Base-by-base conservation (phyloP, 352 stramenopile species). In the Saprolegnia parasitica region DNA sequence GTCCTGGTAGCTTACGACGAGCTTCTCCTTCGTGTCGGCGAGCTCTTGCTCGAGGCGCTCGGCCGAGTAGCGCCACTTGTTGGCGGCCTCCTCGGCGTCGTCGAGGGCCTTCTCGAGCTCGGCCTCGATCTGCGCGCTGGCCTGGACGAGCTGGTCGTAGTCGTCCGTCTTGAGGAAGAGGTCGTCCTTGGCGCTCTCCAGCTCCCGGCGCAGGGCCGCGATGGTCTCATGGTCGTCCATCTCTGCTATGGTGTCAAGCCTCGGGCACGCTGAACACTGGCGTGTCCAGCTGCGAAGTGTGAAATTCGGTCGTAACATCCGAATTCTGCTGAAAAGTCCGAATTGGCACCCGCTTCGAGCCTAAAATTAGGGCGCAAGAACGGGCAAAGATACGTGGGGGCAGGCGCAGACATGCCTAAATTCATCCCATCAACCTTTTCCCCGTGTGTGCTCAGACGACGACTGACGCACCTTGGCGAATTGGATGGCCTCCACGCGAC, bases 131-230 rank as follows among this genome's bases (percentile, higher is more conserved):
- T 49, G 24, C n/a, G 42, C 39, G 39, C 50, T 63, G 26, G 63
- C 63, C 9, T 35, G 26, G n/a, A 70, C 63, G 20, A 70, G 63
- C 26, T 70, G n/a, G 54, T 70, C 37, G 54, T 70, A 70, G 18
- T 70, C 63, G 63, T 70, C 63, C 46, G 63, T 62, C 47, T 70
- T 70, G 26, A 70, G 54, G 5, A 62, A 52, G 29, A 70, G 63
- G n/a, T 70, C 63, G 21, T 70, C 63, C 63, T 61, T 70, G 2
- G 52, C 63, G 42, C 45, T 52, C 21, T 70, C 63, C 3, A 70
- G 39, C 61, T 70, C 63, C 15, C 63, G 42, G 23, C 35, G 54
- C 29, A 61, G 42, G 39, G 29, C 26, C 26, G 63, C 37, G 29
- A 70, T 24, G 20, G 29, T 35, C 29, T 35, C 29, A 35, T 70